Base-by-base conservation (phyloP, 441 rosid genomes). In the Gossypium armourianum region DNA sequence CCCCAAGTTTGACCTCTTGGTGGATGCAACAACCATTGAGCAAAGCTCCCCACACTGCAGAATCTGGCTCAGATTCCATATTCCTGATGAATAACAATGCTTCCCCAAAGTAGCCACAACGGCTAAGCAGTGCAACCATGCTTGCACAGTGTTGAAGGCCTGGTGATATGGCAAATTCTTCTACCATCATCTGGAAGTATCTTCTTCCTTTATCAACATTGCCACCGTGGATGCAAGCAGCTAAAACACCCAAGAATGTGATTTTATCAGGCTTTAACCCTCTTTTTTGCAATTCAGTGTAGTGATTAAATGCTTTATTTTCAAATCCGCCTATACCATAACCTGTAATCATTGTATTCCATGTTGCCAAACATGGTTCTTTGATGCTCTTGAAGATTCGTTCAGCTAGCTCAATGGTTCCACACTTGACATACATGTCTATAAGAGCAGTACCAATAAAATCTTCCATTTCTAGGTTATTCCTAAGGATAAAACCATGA, bases 391-490 rank as follows among this genome's bases (percentile, higher is more conserved):
- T 72, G 81, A 90, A 92, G 49, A 92, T 82, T 65, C 76, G 84
- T 73, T 87, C 94, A 7, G 90, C 90, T 1, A 70, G 75, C 50
- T 64, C 78, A 64, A 80, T 75, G 76, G 80, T 83, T 24, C 97
- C 96, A 75, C 91, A 90, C 74, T 90, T 91, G 10, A 84, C 75
- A 80, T 91, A 90, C 91, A 91, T 88, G 70, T 88, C 92, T 71
- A 88, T 70, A 62, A 91, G 88, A 72, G 97, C 88, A 74, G 96
- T 90, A 62, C 80, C 83, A 4, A 92, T 88, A 82, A 86, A 90
- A 15, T 85, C 85, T 81, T 88, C 92, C 45, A 54, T 64, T 76
- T 80, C 83, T 19, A 86, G 70, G 28, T 75, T 78, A 76, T 85
- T 88, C 76, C 89, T 80, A 45, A 87, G 86, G 69, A 80, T 66